These are phyloP conservation scores for Xylaria sp. DNA, from an alignment of 2,329 filamentous ascomycete genomes.

Conservation along the genomic window DNA sequence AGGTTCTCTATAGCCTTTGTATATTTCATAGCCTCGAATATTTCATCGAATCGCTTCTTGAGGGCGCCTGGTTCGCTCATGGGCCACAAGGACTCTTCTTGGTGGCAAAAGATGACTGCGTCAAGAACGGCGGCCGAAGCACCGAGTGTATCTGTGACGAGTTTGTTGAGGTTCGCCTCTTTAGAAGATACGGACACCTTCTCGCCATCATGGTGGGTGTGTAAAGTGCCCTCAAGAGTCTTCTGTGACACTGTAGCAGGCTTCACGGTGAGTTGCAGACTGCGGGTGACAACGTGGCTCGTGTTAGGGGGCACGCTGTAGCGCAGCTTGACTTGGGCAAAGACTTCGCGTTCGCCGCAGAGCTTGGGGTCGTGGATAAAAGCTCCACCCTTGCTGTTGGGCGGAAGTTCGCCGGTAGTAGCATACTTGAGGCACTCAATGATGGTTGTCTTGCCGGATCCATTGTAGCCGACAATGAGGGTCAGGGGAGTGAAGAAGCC, in stretches of 20 bases:
- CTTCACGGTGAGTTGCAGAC: constrained; percentile 79
- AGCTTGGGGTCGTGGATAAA: constrained; percentile 98
- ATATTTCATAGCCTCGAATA: constrained; percentile 95
- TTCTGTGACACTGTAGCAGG: constrained; percentile 72
- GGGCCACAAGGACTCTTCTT: constrained; percentile 96
- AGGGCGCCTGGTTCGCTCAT: constrained; percentile 80
- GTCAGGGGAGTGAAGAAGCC: constrained; percentile 87
- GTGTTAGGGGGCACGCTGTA: constrained; percentile 75
- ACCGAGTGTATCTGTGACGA: constrained; percentile 80
- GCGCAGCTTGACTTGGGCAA: constrained; percentile 85
- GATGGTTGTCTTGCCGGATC: constrained; percentile 96
- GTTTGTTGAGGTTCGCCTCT: constrained; percentile 72
- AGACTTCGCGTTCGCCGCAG: constrained; percentile 77
- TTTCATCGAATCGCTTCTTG: constrained; percentile 95
- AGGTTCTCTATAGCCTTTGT: constrained; percentile 97
- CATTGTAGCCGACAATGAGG: constrained; percentile 94
- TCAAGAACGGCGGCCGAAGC: constrained; percentile 88
- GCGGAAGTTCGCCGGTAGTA: constrained; percentile 87
- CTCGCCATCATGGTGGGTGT: constrained; percentile 75
- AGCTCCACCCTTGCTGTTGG: constrained; percentile 83
- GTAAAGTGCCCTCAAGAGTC: constrained; percentile 74
- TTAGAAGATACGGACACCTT: constrained; percentile 72
- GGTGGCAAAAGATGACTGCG: constrained; percentile 96
- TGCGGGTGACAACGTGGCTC: constrained; percentile 78
- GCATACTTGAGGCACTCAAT: constrained; percentile 99